Conservation (phyloP, 192 early-diverging fungal species). For the Jimgerdemannia flammicorona region DNA sequence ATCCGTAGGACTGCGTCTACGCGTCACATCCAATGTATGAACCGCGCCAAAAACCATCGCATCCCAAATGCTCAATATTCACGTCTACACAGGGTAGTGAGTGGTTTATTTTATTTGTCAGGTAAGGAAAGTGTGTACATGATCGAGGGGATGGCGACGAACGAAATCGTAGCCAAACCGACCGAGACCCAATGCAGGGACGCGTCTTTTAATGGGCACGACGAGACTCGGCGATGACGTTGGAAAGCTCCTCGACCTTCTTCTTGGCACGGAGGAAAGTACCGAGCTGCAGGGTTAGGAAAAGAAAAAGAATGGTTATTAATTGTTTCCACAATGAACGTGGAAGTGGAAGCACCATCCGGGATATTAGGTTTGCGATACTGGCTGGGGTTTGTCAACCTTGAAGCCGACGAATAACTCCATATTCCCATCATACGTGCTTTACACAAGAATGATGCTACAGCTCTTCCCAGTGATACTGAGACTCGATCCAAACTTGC, state of each 20-base stretch:
- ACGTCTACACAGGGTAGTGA: background rate
- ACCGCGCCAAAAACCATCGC: no score
- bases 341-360: background rate
- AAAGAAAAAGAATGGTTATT: background rate
- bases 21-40: no score
- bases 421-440: no score
- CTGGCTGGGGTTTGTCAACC: no score
- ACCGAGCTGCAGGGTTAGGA: conserved; percentile 64
- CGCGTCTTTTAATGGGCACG: conserved; percentile 37
- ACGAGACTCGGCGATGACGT: conserved; percentile 91
- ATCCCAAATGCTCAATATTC: no score
- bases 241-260: conserved; percentile 97
- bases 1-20: no score
- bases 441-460: no score
- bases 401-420: no score
- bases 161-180: background rate
- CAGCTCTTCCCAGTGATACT: no score
- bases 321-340: background rate
- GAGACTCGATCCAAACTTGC: no score
- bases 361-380: background rate
- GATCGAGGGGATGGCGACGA: background rate
- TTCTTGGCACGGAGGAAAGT: conserved; percentile 95
- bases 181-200: background rate
- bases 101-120: background rate
- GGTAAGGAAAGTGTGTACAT: background rate